These are phyloP conservation scores for Verticillium albo-atrum DNA, from an alignment of 2,329 filamentous ascomycete genomes.

Conservation along the genomic window DNA sequence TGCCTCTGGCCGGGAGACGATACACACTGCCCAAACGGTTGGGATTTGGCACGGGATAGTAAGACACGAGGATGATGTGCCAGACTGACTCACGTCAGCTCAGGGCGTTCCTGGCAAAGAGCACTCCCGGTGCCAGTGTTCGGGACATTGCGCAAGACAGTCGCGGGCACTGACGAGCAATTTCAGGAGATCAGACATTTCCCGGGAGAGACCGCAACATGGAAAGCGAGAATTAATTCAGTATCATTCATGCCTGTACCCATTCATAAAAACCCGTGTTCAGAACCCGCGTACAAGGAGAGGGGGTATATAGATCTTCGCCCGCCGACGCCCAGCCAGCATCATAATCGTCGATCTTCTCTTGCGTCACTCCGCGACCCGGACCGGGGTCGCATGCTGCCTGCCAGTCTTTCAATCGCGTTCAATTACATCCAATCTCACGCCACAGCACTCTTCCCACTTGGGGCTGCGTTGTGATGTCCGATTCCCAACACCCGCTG, in stretches of 20 bases:
- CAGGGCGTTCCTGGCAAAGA: too few species aligned
- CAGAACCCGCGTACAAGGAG: neutral
- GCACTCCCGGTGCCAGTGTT: too few species aligned
- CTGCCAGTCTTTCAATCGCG: neutral
- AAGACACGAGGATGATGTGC: too few species aligned
- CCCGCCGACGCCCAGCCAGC: neutral
- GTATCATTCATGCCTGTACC: neutral
- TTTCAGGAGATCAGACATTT: too few species aligned
- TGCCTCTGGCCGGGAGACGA: too few species aligned
- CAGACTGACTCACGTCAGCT: too few species aligned
- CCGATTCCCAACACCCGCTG: constrained; percentile 39
- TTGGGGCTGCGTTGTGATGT: neutral
- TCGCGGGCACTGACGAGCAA: too few species aligned
- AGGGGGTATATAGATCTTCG: neutral
- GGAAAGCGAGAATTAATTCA: neutral
- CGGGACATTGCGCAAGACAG: too few species aligned
- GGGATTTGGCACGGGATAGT: too few species aligned
- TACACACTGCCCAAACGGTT: too few species aligned
- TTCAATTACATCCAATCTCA: neutral
- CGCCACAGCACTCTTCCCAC: neutral
- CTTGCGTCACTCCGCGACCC: neutral
- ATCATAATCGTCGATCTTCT: neutral
- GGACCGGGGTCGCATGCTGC: neutral
- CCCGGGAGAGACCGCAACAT: too few species aligned
- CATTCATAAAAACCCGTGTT: too few species aligned